Evolutionary conservation across 2,329 filamentous ascomycete genomes (phyloP).

Genomic region (Teratosphaeria gauchensis): DNA sequence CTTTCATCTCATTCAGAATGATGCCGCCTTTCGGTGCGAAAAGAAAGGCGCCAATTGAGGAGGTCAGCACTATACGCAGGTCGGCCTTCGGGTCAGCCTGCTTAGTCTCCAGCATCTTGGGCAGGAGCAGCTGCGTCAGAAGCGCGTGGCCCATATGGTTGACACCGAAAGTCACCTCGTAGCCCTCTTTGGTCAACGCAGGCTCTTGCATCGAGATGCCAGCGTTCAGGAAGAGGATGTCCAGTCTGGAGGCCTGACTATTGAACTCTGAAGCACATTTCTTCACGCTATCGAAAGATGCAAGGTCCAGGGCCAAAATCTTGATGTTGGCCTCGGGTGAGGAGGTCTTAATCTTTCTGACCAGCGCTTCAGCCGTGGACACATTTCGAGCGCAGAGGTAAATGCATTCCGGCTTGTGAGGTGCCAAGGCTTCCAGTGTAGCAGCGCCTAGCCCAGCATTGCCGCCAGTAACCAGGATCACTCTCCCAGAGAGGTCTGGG

Average conservation of each 20-base stretch:
- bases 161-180: not conserved
- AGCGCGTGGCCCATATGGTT: conserved; percentile 1
- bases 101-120: conserved; percentile 28
- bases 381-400: conserved; percentile 37
- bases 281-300: conserved; percentile 32
- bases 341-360: conserved; percentile 14
- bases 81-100: conserved; percentile 26
- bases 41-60: conserved; percentile 22
- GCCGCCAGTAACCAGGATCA: conserved; percentile 26
- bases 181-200: conserved; percentile 25
- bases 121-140: not conserved
- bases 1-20: not conserved
- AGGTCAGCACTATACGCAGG: conserved; percentile 37
- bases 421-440: conserved; percentile 33
- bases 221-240: conserved; percentile 40
- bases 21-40: conserved; percentile 3
- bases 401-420: conserved; percentile 35
- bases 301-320: conserved; percentile 34
- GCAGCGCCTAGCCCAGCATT: conserved; percentile 40
- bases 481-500: conserved; percentile 31
- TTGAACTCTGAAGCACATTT: conserved; percentile 31
- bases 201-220: conserved; percentile 31
- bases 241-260: conserved; percentile 29
- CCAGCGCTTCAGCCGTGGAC: conserved; percentile 31
- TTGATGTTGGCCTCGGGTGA: conserved; percentile 27